Percentiles rank a stretch among this genome's conserved stretches.
Evolutionary conservation across 140 eudicot species (phyloP).

Genomic region (Stevia rebaudiana): DNA sequence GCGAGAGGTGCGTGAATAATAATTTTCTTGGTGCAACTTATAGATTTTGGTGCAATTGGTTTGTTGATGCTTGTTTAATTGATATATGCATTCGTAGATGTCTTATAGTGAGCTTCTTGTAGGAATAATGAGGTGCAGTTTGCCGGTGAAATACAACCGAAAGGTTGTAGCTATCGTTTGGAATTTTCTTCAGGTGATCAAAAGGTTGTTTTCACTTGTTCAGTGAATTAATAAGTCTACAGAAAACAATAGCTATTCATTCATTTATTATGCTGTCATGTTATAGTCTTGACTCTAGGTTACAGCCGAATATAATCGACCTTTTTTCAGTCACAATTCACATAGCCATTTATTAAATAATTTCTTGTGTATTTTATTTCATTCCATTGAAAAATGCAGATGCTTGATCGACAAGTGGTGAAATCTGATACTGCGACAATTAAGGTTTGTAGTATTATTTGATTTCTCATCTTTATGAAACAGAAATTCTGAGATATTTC

Average conservation of each 20-base stretch:
- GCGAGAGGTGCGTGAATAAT: constrained; percentile 57
- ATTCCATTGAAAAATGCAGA: constrained; percentile 37
- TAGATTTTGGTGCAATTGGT: background rate
- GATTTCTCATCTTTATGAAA: background rate
- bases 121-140: constrained; percentile 95
- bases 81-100: background rate
- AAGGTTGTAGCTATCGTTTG: constrained; percentile 62
- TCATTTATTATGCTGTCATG: background rate
- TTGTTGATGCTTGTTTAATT: constrained; percentile 3
- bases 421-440: constrained; percentile 92
- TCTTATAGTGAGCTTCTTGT: background rate
- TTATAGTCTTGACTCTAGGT: background rate
- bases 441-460: constrained; percentile 47
- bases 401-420: constrained; percentile 85
- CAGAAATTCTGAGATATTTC: background rate
- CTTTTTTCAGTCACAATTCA: too few relatives aligned
- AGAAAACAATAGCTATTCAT: background rate
- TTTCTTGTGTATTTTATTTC: background rate
- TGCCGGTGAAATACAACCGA: constrained; percentile 91
- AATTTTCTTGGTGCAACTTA: background rate
- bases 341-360: background rate
- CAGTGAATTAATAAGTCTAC: background rate
- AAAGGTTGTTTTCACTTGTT: constrained; percentile 64
- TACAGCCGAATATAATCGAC: too few relatives aligned
- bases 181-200: constrained; percentile 56